These are phyloP conservation scores for Aspergillus ostianus DNA, from an alignment of 495 filamentous ascomycete species.

Conservation along the genomic window DNA sequence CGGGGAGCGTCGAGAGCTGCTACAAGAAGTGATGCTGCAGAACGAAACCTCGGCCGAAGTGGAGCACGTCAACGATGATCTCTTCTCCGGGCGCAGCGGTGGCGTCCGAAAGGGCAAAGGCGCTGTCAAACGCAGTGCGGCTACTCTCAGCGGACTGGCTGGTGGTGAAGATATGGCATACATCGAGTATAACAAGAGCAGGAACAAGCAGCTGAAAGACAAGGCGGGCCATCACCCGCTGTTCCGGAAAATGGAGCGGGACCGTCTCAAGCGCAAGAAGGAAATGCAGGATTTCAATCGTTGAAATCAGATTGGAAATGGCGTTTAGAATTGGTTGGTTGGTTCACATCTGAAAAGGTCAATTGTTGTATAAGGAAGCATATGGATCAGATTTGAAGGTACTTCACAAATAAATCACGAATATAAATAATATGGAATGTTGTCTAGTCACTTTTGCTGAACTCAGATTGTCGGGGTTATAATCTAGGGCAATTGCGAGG, in stretches of 20 bases:
- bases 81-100: conserved; percentile 65
- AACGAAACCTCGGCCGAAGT: conserved; percentile 77
- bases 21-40: conserved; percentile 89
- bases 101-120: conserved; percentile 39
- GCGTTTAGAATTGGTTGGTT: background rate
- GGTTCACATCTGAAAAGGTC: background rate
- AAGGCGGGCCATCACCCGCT: conserved; percentile 59
- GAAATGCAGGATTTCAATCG: conserved; percentile 34
- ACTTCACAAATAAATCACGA: too few species aligned
- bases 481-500: too few species aligned
- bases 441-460: background rate
- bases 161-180: conserved; percentile 97
- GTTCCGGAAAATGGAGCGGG: conserved; percentile 81
- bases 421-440: background rate
- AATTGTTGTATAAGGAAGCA: background rate
- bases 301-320: background rate
- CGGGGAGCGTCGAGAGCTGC: conserved; percentile 79
- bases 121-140: conserved; percentile 73
- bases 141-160: conserved; percentile 77
- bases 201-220: conserved; percentile 79
- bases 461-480: too few species aligned
- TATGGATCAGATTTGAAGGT: background rate
- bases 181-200: conserved; percentile 76
- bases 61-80: conserved; percentile 76
- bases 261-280: conserved; percentile 64